These are phyloP conservation scores for Cystobasidium pallidum DNA, from an alignment of 1,284 basidiomycete genomes.

Conservation along the genomic window DNA sequence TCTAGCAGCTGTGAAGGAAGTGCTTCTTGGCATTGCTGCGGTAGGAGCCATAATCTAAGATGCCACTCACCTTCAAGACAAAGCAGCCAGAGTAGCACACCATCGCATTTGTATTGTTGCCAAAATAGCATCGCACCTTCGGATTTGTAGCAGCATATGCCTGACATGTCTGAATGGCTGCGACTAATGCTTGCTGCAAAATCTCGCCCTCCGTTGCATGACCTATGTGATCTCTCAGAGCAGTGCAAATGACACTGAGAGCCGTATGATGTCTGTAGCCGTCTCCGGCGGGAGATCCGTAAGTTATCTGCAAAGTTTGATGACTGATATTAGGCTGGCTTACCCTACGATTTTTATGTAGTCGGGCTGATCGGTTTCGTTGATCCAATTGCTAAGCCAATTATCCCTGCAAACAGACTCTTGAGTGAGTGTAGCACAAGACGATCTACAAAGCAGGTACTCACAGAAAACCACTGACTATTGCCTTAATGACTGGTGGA, in stretches of 20 bases:
- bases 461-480: conserved; percentile 14
- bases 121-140: conserved; percentile 18
- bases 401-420: conserved; percentile 8
- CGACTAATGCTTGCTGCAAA: conserved; percentile 26
- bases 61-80: conserved; percentile 17
- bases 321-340: too few species aligned
- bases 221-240: conserved; percentile 27
- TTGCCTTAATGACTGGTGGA: conserved; percentile 21
- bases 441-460: not conserved
- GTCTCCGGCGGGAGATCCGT: too few species aligned
- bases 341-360: conserved; percentile 29
- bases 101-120: conserved; percentile 36
- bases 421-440: too few species aligned
- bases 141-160: conserved; percentile 18
- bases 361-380: conserved; percentile 12
- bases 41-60: not conserved
- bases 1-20: conserved; percentile 18
- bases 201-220: conserved; percentile 16
- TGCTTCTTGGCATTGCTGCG: not conserved
- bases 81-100: conserved; percentile 29
- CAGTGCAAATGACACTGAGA: conserved; percentile 20
- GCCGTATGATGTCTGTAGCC: conserved; percentile 25
- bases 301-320: too few species aligned
- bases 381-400: conserved; percentile 17
- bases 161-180: conserved; percentile 37